A percentile compares a stretch with the other conserved stretches of the same genome.
phyloP scores from a whole-genome alignment of 2,329 filamentous ascomycete genomes.

The Ophiocordyceps sinensis region DNA sequence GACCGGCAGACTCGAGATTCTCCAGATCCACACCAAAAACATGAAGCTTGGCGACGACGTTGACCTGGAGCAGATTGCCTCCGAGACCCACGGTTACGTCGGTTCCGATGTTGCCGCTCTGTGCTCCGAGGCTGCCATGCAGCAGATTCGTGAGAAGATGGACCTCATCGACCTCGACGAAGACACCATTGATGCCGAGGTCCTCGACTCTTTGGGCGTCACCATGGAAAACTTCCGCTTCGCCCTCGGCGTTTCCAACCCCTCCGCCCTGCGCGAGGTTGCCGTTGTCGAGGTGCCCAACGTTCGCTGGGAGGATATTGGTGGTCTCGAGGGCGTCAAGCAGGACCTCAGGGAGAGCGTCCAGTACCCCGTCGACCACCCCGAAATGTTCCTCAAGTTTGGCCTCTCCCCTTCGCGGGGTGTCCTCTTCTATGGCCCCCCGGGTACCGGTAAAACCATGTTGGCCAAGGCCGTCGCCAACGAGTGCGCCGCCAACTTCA shows the following conservation, averaged over 20 bases:
- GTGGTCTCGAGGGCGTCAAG: slow-evolving; percentile 96
- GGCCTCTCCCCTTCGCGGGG: slow-evolving; percentile 94
- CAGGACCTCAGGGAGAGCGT: slow-evolving; percentile 98
- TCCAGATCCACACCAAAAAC: slow-evolving; percentile 99
- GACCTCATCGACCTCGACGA: slow-evolving; percentile 97
- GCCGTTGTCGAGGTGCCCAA: slow-evolving; percentile 99
- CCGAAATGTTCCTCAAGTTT: slow-evolving; percentile 99
- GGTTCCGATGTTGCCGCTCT: slow-evolving; percentile 97
- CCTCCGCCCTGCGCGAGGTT: slow-evolving; percentile 94
- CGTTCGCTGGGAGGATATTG: slow-evolving; percentile 98
- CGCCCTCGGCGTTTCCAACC: slow-evolving; percentile 94
- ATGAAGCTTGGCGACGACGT: slow-evolving; percentile 98
- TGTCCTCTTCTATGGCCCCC: slow-evolving; percentile 97
- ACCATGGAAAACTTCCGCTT: slow-evolving; percentile 99
- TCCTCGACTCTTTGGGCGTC: slow-evolving; percentile 92
- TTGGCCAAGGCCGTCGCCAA: slow-evolving; percentile 99
- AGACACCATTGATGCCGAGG: slow-evolving; percentile 97
- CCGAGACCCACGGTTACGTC: slow-evolving; percentile 97
- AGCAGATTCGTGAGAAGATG: slow-evolving; percentile 99
- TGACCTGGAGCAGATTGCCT: slow-evolving; percentile 88
- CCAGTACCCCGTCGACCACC: slow-evolving; percentile 97
- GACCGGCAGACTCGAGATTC: slow-evolving; percentile 94
- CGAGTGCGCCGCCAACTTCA: slow-evolving; percentile 98
- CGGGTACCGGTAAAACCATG: slow-evolving; percentile 99
- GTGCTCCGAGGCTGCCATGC: slow-evolving; percentile 98